Conservation (phyloP, 371 early-diverging fungal species). For the Smittium mucronatum region DNA sequence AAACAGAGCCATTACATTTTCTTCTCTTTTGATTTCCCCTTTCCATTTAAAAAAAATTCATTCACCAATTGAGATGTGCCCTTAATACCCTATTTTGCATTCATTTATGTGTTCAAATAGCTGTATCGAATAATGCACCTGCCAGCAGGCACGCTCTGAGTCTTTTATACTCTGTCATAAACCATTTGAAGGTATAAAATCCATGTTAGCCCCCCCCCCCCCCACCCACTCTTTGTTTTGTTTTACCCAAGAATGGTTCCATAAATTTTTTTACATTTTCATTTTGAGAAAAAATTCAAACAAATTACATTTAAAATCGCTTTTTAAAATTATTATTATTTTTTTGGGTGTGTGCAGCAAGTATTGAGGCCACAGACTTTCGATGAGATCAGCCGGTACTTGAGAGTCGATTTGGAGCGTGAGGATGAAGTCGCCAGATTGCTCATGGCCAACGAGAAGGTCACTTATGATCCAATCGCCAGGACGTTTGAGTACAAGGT, state of each 20-base stretch:
- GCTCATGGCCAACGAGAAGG: slow-evolving; percentile 48
- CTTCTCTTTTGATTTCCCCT: too few relatives aligned
- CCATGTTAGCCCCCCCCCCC: background rate
- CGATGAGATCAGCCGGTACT: slow-evolving; percentile 44
- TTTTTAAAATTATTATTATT: background rate
- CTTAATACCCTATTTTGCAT: too few relatives aligned
- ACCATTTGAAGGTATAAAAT: slow-evolving; percentile 8
- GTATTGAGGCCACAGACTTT: slow-evolving; percentile 48
- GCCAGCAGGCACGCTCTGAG: slow-evolving; percentile 35
- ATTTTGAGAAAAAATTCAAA: too few relatives aligned
- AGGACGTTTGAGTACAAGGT: slow-evolving; percentile 58
- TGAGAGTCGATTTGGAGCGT: slow-evolving; percentile 43
- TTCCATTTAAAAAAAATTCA: too few relatives aligned
- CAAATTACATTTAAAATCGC: background rate
- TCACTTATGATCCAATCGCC: slow-evolving; percentile 41
- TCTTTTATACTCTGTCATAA: slow-evolving; percentile 28
- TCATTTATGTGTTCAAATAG: too few relatives aligned
- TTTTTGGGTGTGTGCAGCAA: too few relatives aligned
- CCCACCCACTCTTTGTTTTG: background rate
- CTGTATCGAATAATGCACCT: background rate
- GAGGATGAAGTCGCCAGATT: slow-evolving; percentile 43
- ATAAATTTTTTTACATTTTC: slow-evolving; percentile 18
- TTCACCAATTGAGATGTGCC: too few relatives aligned
- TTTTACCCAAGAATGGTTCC: too few relatives aligned
- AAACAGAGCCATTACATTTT: too few relatives aligned